These are phyloP conservation scores for Piromyces finnis DNA, from an alignment of 192 early-diverging fungal genomes.

Conservation along the genomic window DNA sequence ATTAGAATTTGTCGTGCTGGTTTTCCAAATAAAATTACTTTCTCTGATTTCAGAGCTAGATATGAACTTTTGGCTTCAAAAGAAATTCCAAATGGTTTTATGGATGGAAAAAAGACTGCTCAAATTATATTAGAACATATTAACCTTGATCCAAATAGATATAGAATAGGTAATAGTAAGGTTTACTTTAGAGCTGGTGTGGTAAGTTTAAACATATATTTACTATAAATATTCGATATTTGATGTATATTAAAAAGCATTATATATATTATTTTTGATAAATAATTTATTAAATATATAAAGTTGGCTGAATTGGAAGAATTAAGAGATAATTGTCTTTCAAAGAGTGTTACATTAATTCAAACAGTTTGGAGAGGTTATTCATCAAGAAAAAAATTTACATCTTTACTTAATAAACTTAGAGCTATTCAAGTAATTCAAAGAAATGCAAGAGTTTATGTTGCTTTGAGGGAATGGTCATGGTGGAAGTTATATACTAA, in stretches of 20 bases:
- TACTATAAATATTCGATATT: too few species aligned
- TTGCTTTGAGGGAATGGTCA: conserved; percentile 74
- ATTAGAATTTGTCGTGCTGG: conserved; percentile 91
- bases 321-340: conserved; percentile 61
- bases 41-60: conserved; percentile 81
- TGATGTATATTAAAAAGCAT: too few species aligned
- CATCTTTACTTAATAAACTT: conserved; percentile 50
- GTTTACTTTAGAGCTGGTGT: conserved; percentile 94
- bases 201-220: conserved; percentile 6
- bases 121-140: conserved; percentile 57
- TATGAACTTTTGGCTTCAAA: conserved; percentile 82
- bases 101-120: conserved; percentile 75
- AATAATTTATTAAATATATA: too few species aligned
- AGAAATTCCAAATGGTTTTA: conserved; percentile 61
- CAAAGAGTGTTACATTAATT: conserved; percentile 60
- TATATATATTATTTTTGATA: too few species aligned
- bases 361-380: conserved; percentile 77
- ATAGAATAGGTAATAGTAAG: conserved; percentile 78
- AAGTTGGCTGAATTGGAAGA: conserved; percentile 73
- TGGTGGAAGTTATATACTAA: conserved; percentile 94
- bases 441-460: conserved; percentile 78
- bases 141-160: conserved; percentile 60
- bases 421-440: conserved; percentile 90
- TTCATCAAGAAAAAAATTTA: conserved; percentile 49
- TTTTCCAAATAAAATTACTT: conserved; percentile 80